Evolutionary conservation across 140 eudicot species (phyloP).

Genomic region (Cichorium intybus): DNA sequence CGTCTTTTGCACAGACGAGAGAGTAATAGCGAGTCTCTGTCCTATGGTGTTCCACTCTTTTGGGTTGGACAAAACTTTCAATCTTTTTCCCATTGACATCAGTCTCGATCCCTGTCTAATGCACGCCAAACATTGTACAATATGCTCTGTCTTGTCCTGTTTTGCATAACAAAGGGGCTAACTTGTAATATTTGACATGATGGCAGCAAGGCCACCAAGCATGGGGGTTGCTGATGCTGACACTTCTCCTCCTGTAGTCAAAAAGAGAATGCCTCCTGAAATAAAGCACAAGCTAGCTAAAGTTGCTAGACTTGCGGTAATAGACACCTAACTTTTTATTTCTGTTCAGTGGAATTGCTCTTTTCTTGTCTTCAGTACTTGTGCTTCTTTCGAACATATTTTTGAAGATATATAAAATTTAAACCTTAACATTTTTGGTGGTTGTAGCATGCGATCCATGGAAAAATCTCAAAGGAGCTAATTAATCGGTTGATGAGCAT

Average conservation of each 20-base stretch:
- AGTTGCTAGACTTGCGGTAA: conserved; percentile 97
- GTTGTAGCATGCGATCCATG: conserved; percentile 1
- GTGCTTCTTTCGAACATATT: not conserved
- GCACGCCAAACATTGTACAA: not conserved
- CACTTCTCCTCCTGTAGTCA: conserved; percentile 62
- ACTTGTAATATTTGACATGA: conserved; percentile 12
- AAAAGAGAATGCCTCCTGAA: conserved; percentile 90
- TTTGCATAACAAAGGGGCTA: not conserved
- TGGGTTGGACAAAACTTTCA: too few species aligned
- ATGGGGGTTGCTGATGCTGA: conserved; percentile 68
- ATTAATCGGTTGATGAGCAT: conserved; percentile 7
- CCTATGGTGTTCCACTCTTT: too few species aligned
- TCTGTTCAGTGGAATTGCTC: not conserved
- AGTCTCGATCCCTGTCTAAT: not conserved
- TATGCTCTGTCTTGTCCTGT: not conserved
- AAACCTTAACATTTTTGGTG: not conserved
- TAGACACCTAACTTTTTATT: not conserved
- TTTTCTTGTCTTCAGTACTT: too few species aligned
- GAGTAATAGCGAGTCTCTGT: too few species aligned
- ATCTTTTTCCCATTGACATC: not conserved
- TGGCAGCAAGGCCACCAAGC: conserved; percentile 89
- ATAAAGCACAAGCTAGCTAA: conserved; percentile 91
- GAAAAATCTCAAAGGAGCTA: conserved; percentile 8
- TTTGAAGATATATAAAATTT: too few species aligned
- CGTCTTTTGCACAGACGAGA: not conserved